Evolutionary conservation across 2,329 filamentous ascomycete species (phyloP).

Genomic region (Sporothrix brunneoviolacea): DNA sequence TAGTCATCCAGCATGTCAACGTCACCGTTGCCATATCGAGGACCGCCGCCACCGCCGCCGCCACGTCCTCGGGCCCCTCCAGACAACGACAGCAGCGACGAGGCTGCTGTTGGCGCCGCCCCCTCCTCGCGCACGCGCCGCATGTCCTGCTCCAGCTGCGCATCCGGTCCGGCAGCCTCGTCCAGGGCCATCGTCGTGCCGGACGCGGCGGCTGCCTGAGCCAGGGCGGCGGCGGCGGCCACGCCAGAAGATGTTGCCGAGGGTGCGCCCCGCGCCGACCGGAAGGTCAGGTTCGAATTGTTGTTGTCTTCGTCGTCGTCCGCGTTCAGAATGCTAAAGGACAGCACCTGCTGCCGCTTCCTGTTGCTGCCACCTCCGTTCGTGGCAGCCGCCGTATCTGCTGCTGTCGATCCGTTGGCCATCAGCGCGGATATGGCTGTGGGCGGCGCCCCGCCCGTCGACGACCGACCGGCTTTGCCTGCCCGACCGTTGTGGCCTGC

Average conservation of each 20-base stretch:
- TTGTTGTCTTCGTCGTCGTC: not conserved
- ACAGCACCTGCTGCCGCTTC: conserved; percentile 17
- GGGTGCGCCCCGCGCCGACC: not conserved
- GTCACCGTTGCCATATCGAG: not conserved
- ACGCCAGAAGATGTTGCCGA: conserved; percentile 8
- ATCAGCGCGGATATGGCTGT: conserved; percentile 16
- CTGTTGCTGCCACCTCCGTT: not conserved
- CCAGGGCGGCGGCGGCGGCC: conserved; percentile 13
- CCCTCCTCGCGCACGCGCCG: conserved; percentile 10
- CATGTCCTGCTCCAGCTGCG: conserved; percentile 19
- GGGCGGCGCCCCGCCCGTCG: conserved; percentile 9
- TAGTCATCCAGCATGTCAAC: conserved; percentile 14
- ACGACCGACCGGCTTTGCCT: conserved; percentile 6
- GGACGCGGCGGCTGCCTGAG: conserved; percentile 15
- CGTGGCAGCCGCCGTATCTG: not conserved
- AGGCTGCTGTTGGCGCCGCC: not conserved
- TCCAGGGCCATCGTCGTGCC: not conserved
- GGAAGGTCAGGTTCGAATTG: not conserved
- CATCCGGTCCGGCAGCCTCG: conserved; percentile 14
- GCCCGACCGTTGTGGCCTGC: not conserved
- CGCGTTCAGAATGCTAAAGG: conserved; percentile 16
- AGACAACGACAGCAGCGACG: not conserved
- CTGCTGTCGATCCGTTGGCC: not conserved
- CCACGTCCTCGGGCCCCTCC: not conserved
- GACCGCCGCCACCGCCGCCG: not conserved